Evolutionary conservation across 345 rosid species (phyloP), one percentile per base, ranked within the genome.

Genomic region (Gossypium sturtianum): DNA sequence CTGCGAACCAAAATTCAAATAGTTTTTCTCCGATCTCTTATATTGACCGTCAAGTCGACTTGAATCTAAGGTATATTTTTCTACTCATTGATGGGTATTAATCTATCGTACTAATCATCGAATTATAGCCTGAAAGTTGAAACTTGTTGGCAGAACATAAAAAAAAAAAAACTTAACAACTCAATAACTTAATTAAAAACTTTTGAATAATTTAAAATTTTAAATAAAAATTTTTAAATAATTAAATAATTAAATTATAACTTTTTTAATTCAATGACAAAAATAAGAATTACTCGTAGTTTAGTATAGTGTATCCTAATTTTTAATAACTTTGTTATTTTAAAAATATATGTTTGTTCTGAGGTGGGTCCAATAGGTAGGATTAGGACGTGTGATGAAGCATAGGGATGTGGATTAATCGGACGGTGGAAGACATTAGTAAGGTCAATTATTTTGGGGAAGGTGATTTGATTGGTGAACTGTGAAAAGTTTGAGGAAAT

Each of bases 401-500:
- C 69, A 11, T 80, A 43, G 79, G 58, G 81, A 77, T 38, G 71
- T 56, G 75, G 17, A 49, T n/a, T 20, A 12, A 49, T 74, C 76
- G 5, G 64, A 68, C 74, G 81, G 76, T 48, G 23, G 8, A 56
- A 9, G 1, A 23, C 41, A 13, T 27, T 15, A 12, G 1, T 12
- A 7, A 17, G 17, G 43, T 61, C 44, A 61, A 29, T 5, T 61
- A 3, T 29, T 61, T n/a, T 1, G 11, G 7, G 15, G 20, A 2
- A 7, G 23, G 8, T 41, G 69, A 64, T 41, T 64, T 64, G 69
- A 64, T 64, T 64, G 49, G 48, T 41, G 68, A 17, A 10, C 49
- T 22, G 13, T 64, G 9, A 64, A 47, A 64, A n/a, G 20, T 64
- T 10, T 5, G 44, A 16, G 51, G 49, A 17, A 64, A 64, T 64